phyloP scores from a whole-genome alignment of 441 rosid species.

The Kokia cookei region DNA sequence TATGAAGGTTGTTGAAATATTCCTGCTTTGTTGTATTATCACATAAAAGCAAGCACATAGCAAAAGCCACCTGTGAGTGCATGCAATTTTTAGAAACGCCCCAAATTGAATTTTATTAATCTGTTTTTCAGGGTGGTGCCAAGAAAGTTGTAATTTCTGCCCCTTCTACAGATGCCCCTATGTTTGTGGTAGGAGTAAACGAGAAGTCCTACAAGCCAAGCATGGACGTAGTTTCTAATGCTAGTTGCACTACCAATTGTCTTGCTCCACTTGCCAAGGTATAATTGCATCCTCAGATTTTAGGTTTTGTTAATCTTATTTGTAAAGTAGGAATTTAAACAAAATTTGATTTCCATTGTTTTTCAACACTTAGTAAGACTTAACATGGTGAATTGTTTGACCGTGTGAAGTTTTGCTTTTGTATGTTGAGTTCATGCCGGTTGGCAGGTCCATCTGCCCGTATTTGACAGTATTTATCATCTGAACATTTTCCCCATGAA shows the following conservation, averaged over 20 bases:
- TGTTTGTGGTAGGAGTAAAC: constrained; percentile 98
- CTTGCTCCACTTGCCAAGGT: constrained; percentile 99
- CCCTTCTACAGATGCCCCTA: constrained; percentile 98
- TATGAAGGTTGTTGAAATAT: constrained; percentile 40
- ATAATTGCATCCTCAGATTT: constrained; percentile 13
- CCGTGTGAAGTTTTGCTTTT: not conserved
- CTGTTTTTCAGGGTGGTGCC: constrained; percentile 74
- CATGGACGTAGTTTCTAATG: constrained; percentile 96
- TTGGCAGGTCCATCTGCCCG: not conserved
- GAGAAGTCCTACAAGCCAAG: constrained; percentile 73
- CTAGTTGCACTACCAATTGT: constrained; percentile 99
- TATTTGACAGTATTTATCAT: not conserved
- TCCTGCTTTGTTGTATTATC: not conserved
- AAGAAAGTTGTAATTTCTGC: constrained; percentile 95
- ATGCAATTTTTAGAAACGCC: not conserved
- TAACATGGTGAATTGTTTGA: not conserved
- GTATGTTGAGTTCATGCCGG: not conserved
- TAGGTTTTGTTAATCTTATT: not conserved
- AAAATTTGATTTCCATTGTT: not conserved
- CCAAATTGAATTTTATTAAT: constrained; percentile 7
- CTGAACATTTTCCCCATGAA: not conserved
- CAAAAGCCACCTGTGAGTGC: not conserved
- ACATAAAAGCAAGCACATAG: not conserved
- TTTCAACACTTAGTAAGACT: not conserved
- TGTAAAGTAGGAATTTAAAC: not conserved